phyloP scores from a whole-genome alignment of 805 yeast genomes.

The Sugiyamaella qingdaonensis region DNA sequence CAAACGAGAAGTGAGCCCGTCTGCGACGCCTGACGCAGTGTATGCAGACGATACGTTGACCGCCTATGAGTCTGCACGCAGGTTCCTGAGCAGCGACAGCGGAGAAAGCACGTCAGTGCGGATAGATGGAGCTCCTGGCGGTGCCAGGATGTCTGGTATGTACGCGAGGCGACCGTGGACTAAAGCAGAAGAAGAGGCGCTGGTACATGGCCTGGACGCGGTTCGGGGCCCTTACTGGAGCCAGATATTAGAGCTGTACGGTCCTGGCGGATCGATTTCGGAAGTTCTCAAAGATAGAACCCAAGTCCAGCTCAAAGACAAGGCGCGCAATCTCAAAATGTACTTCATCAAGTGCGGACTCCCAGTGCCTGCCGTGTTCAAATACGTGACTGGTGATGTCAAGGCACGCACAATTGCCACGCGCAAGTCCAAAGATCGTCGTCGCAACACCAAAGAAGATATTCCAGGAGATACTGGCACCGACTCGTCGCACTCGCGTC shows the following conservation, averaged over 20 bases:
- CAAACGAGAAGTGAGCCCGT: neutral
- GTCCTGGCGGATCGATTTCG: conserved; percentile 84
- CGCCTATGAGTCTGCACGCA: conserved; percentile 27
- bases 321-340: conserved; percentile 94
- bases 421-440: conserved; percentile 3
- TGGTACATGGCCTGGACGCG: conserved; percentile 68
- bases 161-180: conserved; percentile 73
- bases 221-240: conserved; percentile 92
- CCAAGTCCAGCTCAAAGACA: conserved; percentile 91
- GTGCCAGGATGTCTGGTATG: neutral
- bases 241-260: conserved; percentile 81
- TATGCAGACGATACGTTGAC: conserved; percentile 22
- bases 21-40: neutral
- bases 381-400: conserved; percentile 79
- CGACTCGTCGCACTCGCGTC: neutral
- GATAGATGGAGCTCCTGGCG: neutral
- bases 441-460: neutral
- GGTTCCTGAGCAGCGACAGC: conserved; percentile 16
- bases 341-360: conserved; percentile 69
- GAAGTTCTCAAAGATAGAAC: conserved; percentile 84
- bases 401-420: conserved; percentile 15
- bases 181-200: conserved; percentile 78
- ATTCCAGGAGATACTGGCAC: neutral
- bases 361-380: conserved; percentile 74
- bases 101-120: conserved; percentile 1